These are phyloP conservation scores for Fusarium protoensiforme DNA, from an alignment of 2,329 filamentous ascomycete genomes.

Conservation along the genomic window DNA sequence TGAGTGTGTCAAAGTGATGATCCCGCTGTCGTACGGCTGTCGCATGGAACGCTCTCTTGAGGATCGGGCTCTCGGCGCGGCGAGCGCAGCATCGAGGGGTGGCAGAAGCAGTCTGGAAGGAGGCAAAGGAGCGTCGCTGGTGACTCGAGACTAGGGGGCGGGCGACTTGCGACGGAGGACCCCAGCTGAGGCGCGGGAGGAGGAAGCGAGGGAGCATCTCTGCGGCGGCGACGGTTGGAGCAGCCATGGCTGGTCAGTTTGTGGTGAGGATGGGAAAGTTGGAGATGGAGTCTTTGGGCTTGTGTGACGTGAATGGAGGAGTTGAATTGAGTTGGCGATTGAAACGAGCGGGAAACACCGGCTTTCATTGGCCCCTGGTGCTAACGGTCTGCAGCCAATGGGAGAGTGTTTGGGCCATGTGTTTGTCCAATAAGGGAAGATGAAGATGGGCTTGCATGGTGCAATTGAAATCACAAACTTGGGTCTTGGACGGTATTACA, in stretches of 20 bases:
- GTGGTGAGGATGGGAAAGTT: slow-evolving; percentile 18
- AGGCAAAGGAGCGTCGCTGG: slow-evolving; percentile 33
- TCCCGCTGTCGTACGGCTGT: slow-evolving; percentile 71
- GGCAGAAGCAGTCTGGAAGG: slow-evolving; percentile 33
- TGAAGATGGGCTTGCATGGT: neutral
- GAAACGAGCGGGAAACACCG: slow-evolving; percentile 35
- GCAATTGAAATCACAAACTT: neutral
- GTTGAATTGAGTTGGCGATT: slow-evolving; percentile 16
- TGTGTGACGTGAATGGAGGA: slow-evolving; percentile 35
- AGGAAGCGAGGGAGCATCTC: slow-evolving; percentile 64
- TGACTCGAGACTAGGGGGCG: slow-evolving; percentile 2
- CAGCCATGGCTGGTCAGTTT: slow-evolving; percentile 40
- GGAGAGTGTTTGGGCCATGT: neutral
- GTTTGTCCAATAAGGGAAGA: slow-evolving; percentile 24
- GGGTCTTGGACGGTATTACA: neutral
- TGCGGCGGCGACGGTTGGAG: slow-evolving; percentile 42
- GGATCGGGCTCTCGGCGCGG: slow-evolving; percentile 33
- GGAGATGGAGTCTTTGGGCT: slow-evolving; percentile 20
- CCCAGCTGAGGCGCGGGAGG: slow-evolving; percentile 67
- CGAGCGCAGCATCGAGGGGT: slow-evolving; percentile 11
- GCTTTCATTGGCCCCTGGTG: slow-evolving; percentile 40
- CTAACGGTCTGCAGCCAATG: slow-evolving; percentile 23
- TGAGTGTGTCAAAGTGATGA: slow-evolving; percentile 98
- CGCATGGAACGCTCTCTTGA: slow-evolving; percentile 72
- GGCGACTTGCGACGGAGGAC: slow-evolving; percentile 31